Evolutionary conservation across 1,284 basidiomycete species (phyloP), one percentile per base, ranked within the genome.

Genomic region (Phellopilus nigrolimitatus): DNA sequence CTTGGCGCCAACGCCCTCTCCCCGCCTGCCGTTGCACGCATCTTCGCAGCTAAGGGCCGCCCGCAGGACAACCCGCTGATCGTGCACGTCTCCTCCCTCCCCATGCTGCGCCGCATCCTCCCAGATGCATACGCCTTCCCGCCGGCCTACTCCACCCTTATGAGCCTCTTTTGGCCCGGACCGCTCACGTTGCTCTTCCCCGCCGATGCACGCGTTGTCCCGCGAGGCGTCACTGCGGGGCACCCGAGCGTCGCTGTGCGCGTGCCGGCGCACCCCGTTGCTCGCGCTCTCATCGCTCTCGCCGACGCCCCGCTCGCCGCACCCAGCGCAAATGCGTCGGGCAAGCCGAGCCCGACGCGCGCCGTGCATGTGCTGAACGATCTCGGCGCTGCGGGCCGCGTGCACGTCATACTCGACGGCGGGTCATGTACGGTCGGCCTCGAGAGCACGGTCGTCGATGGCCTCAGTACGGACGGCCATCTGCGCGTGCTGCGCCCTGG

Each of bases 41-140:
- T 99, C 60, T 99, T 95, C 68, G 72, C 78, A 8, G 89, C 90
- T 53, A 99, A 99, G 65, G 90, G 93, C 34, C 77, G 97, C 41
- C 97, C 97, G 1, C 73, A 88, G 3, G 97, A 99, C 68, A 99
- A 99, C 66, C 97, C 97, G 0, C 77, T 99, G 48, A 99, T 99
- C 71, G 91, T 97, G 27, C 97, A 99, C 69, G 83, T 99, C 54
- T 92, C 91, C 4, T 93, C 92, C 1, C 69, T 80, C 13, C 62
- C 75, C 41, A 98, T 98, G 95, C 79, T 97, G 15, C 65, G 68
- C 7, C 72, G 78, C 2, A 72, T 95, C 59, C 75, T 97, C 7
- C 88, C 90, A 0, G 61, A 73, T 9, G 64, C 65, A 34, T 91
- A 86, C 62, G 59, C 60, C 10, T 68, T 88, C 4, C 78, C 90